Conservation (phyloP, 2,329 filamentous ascomycete species). For the Colletotrichum sidae region DNA sequence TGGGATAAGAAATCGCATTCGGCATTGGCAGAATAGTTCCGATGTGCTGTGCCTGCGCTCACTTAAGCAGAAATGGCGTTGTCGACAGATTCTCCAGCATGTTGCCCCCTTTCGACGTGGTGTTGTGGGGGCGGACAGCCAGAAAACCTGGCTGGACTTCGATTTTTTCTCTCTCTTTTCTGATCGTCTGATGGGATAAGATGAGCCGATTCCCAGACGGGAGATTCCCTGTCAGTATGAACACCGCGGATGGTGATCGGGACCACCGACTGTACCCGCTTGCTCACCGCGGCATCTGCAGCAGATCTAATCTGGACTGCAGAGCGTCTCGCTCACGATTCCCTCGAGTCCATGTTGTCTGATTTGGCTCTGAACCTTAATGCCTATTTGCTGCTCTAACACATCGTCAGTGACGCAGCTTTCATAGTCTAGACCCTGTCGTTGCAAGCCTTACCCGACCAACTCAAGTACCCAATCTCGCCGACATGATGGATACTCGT, state of each 20-base stretch:
- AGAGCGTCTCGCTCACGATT: neutral
- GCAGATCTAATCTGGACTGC: conserved; percentile 14
- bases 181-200: conserved; percentile 21
- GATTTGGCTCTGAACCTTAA: neutral
- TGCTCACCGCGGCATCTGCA: conserved; percentile 10
- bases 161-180: neutral
- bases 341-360: neutral
- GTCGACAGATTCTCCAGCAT: conserved; percentile 14
- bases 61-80: conserved; percentile 33
- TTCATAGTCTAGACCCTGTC: no score
- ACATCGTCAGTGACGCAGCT: no score
- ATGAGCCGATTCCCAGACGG: conserved; percentile 22
- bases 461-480: no score
- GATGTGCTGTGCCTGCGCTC: conserved; percentile 13
- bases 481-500: no score
- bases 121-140: conserved; percentile 15
- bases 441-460: no score
- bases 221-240: conserved; percentile 15
- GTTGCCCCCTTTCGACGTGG: conserved; percentile 1
- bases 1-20: conserved; percentile 16
- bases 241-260: conserved; percentile 15
- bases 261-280: conserved; percentile 21
- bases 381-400: no score
- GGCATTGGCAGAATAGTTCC: conserved; percentile 28
- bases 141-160: neutral